These are phyloP conservation scores for Termitomyces sp. DNA, from an alignment of 768 basidiomycete genomes.

Conservation along the genomic window DNA sequence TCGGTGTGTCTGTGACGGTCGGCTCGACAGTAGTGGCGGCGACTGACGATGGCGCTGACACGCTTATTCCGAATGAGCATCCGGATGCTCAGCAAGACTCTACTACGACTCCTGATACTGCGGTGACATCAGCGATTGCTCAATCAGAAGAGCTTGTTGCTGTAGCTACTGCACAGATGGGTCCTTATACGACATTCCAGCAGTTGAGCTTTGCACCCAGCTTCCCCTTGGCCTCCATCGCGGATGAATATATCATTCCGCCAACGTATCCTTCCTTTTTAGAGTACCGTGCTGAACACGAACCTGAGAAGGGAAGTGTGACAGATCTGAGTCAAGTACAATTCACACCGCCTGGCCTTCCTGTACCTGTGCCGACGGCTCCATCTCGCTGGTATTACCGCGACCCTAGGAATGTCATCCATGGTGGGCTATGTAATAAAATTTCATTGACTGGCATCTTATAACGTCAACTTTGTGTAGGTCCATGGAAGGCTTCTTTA, in stretches of 20 bases:
- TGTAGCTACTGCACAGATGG: constrained; percentile 66
- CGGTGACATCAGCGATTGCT: constrained; percentile 31
- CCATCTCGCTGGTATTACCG: constrained; percentile 82
- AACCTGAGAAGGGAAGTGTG: constrained; percentile 47
- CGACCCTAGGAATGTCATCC: constrained; percentile 76
- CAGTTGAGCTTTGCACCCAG: constrained; percentile 82
- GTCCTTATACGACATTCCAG: constrained; percentile 90
- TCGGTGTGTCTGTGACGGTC: constrained; percentile 55
- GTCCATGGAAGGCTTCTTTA: constrained; percentile 82
- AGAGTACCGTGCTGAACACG: constrained; percentile 61
- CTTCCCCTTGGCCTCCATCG: constrained; percentile 84
- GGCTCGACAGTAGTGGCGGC: constrained; percentile 29
- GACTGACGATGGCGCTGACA: constrained; percentile 29
- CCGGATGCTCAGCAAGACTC: constrained; percentile 32
- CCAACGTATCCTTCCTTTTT: constrained; percentile 83
- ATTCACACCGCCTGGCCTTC: constrained; percentile 78
- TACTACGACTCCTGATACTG: constrained; percentile 28
- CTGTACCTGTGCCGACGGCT: constrained; percentile 60
- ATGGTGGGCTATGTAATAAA: constrained; percentile 47
- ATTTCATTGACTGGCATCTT: neutral
- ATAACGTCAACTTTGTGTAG: constrained; percentile 29
- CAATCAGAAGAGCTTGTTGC: constrained; percentile 66
- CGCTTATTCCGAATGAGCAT: constrained; percentile 39
- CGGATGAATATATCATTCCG: constrained; percentile 89
- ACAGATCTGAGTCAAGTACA: constrained; percentile 57